phyloP scores from a whole-genome alignment of 257 asterid species.

The Solanum sitiens region DNA sequence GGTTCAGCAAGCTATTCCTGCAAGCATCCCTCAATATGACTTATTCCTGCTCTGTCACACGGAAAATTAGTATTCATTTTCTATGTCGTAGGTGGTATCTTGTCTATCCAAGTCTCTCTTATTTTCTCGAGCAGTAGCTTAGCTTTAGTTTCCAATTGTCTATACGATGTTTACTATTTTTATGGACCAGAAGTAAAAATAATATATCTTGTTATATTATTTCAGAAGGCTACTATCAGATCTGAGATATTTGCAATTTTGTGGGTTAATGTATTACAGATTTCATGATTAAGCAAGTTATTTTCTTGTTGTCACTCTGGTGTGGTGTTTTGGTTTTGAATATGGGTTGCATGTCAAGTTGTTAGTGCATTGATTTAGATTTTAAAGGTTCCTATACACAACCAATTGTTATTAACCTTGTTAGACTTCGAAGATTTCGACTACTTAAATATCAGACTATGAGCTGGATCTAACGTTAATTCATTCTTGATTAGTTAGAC shows the following conservation, averaged over 20 bases:
- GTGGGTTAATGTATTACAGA: neutral
- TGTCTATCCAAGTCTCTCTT: conserved; percentile 12
- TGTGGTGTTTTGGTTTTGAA: neutral
- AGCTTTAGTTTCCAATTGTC: conserved; percentile 25
- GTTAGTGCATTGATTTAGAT: neutral
- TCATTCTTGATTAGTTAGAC: neutral
- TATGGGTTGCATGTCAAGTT: neutral
- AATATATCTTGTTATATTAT: neutral
- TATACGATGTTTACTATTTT: conserved; percentile 11
- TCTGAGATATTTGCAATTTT: neutral
- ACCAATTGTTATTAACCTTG: too few relatives aligned
- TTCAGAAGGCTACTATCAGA: neutral
- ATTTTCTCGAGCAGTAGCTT: conserved; percentile 8
- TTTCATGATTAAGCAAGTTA: neutral
- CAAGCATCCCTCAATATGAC: conserved; percentile 12
- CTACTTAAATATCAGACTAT: neutral
- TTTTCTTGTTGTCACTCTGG: neutral
- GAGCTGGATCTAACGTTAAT: neutral
- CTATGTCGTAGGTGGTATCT: conserved; percentile 9
- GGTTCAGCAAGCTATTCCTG: conserved; percentile 19
- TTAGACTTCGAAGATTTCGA: neutral
- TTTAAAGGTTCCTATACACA: neutral
- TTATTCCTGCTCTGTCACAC: conserved; percentile 22
- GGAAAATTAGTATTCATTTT: conserved; percentile 17
- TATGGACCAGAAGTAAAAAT: neutral